A percentile compares a stretch with the other conserved stretches of the same genome.
Conservation (phyloP, 2,329 filamentous ascomycete genomes). For the Alternaria sp. region DNA sequence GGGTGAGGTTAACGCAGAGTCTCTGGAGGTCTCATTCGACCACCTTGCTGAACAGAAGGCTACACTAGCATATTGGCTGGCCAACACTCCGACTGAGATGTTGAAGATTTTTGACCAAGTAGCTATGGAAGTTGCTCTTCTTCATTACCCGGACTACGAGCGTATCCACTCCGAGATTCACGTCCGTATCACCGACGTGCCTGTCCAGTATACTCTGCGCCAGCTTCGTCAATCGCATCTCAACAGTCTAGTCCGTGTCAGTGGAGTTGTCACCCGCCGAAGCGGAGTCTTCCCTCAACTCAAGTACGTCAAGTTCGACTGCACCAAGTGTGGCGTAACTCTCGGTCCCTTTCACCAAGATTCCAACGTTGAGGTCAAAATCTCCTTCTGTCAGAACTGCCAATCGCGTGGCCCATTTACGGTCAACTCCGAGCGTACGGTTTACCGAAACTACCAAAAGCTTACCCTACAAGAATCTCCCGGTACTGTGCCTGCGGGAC, state of each 20-base stretch:
- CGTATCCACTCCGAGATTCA: slow-evolving; percentile 98
- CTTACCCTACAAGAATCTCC: slow-evolving; percentile 96
- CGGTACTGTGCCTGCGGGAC: slow-evolving; percentile 93
- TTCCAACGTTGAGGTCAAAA: slow-evolving; percentile 93
- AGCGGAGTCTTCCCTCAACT: slow-evolving; percentile 97
- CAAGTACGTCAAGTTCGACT: slow-evolving; percentile 99
- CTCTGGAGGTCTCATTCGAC: slow-evolving; percentile 93
- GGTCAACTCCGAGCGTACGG: slow-evolving; percentile 94
- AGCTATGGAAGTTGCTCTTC: slow-evolving; percentile 92
- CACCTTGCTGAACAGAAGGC: slow-evolving; percentile 91
- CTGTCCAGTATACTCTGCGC: slow-evolving; percentile 92
- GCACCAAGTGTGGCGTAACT: slow-evolving; percentile 88
- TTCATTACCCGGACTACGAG: slow-evolving; percentile 97
- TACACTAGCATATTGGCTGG: slow-evolving; percentile 92
- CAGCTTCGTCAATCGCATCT: slow-evolving; percentile 94
- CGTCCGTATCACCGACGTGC: slow-evolving; percentile 93
- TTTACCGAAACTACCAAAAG: slow-evolving; percentile 99
- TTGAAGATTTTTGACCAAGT: slow-evolving; percentile 96
- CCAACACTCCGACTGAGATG: slow-evolving; percentile 94
- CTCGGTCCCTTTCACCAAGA: slow-evolving; percentile 97
- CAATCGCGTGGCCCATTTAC: slow-evolving; percentile 95
- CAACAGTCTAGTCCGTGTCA: slow-evolving; percentile 93
- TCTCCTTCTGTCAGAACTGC: slow-evolving; percentile 95
- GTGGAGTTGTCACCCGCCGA: slow-evolving; percentile 91
- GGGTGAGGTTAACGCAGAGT: slow-evolving; percentile 97